Evolutionary conservation across 305 asterid species (phyloP).

Genomic region (Fraxinus baroniana): DNA sequence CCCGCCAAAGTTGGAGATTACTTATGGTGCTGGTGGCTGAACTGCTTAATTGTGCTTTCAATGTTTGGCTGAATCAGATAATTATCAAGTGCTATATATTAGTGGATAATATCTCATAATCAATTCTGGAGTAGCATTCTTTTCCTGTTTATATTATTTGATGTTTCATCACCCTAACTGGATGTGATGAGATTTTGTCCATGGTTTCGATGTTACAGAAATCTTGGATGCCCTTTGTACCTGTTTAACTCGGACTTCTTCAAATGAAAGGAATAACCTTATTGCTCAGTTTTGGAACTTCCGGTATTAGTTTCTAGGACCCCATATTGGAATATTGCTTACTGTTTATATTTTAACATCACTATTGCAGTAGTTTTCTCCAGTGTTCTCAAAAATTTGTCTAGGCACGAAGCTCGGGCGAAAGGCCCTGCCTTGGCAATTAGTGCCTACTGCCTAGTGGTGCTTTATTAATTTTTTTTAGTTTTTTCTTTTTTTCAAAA

Average conservation of each 20-base stretch:
- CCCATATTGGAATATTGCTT: not conserved
- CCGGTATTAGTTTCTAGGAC: not conserved
- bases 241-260: not conserved
- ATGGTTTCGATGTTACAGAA: not conserved
- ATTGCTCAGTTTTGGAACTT: not conserved
- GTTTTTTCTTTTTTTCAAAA: too few species aligned
- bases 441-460: too few species aligned
- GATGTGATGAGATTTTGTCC: slow-evolving; percentile 31
- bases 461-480: too few species aligned
- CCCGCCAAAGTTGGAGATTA: slow-evolving; percentile 16
- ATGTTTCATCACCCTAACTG: slow-evolving; percentile 29
- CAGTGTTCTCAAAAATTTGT: too few species aligned
- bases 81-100: slow-evolving; percentile 19
- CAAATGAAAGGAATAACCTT: slow-evolving; percentile 9
- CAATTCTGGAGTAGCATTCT: slow-evolving; percentile 20
- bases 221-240: not conserved
- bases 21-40: not conserved
- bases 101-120: slow-evolving; percentile 17
- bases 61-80: slow-evolving; percentile 8
- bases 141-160: slow-evolving; percentile 31
- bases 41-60: slow-evolving; percentile 6
- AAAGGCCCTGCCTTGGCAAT: too few species aligned
- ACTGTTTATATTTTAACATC: not conserved
- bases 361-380: not conserved
- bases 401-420: too few species aligned